Base-by-base conservation (phyloP, 176 grass and related monocot genomes). In the Avena sativa region DNA sequence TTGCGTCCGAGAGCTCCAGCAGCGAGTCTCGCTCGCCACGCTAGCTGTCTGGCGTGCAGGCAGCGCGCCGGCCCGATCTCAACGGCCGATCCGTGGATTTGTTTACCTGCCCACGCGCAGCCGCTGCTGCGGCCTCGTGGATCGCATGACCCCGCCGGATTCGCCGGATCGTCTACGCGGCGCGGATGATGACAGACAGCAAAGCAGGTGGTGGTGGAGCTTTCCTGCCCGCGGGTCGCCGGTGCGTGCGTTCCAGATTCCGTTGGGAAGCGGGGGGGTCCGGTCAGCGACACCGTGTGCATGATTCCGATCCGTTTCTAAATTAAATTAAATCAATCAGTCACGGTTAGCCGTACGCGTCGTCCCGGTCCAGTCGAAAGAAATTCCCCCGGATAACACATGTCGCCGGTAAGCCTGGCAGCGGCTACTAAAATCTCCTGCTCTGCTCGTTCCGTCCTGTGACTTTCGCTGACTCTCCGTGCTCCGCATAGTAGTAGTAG, bases 261-360 rank as follows among this genome's bases (percentile, higher is more conserved):
- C 61, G 2, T 26, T 7, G 40, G 40, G 40, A 43, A 1, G 60
- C 7, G 49, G 10, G 16, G 15, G 15, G 13, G 3, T 16, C 13
- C 64, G 71, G 71, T 50, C 71, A 74, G 71, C 70, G 70, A 73
- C 70, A 48, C 70, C 70, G 46, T 26, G 71, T 74, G 71, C 68
- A 0, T 59, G 8, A 2, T 0, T 21, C 20, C 2, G 19, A 63
- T 63, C 62, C 6, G 62, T 28, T 50, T 13, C 25, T 72, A 2
- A 48, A 5, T 21, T 23, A 23, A 13, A 9, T 52, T 19, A 30
- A 76, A 53, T 43, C 38, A 43, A 0, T 43, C 8, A 1, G 12
- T 80, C 38, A 9, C n/a, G 9, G 48, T 28, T 48, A 48, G 21
- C 65, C 55, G 57, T 74, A 80, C 82, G 82, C 63, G 75, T 65